Percentiles rank a stretch among this genome's conserved stretches.
These are phyloP conservation scores for Fusarium sp. DNA, from an alignment of 2,329 filamentous ascomycete species.

Conservation along the genomic window DNA sequence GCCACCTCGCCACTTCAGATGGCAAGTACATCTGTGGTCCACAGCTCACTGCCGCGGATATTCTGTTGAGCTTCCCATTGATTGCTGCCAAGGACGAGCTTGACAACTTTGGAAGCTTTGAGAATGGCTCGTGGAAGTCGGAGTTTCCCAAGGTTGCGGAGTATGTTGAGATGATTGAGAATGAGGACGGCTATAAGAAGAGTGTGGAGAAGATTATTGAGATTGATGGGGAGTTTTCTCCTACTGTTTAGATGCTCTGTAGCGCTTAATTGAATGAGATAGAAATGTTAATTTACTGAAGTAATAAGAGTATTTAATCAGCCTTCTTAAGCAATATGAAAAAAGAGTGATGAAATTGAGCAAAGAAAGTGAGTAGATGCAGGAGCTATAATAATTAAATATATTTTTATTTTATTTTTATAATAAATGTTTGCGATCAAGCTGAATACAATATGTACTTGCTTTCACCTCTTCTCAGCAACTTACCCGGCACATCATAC, in stretches of 20 bases:
- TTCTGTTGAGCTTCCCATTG: conserved; percentile 66
- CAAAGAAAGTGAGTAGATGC: too few species aligned
- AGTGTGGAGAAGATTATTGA: conserved; percentile 63
- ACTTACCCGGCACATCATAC: conserved; percentile 5
- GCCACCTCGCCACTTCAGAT: conserved; percentile 61
- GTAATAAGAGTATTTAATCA: neutral
- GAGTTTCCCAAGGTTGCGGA: conserved; percentile 60
- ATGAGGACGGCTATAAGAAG: conserved; percentile 61
- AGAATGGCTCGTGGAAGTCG: conserved; percentile 54
- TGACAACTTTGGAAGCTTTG: conserved; percentile 57
- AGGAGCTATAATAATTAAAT: too few species aligned
- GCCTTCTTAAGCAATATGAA: neutral
- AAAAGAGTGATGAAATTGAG: too few species aligned
- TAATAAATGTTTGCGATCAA: neutral
- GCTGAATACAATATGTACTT: neutral
- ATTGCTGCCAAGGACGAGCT: conserved; percentile 58
- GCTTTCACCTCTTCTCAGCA: neutral
- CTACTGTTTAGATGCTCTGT: neutral
- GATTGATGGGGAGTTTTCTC: conserved; percentile 58
- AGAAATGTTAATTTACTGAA: neutral
- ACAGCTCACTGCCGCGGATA: conserved; percentile 64
- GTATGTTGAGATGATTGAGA: conserved; percentile 61
- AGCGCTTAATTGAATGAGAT: neutral
- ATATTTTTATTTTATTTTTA: too few species aligned
- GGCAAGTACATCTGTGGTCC: conserved; percentile 63